phyloP scores from a whole-genome alignment of 129 eudicot species.

The Oenanthe sinensis region DNA sequence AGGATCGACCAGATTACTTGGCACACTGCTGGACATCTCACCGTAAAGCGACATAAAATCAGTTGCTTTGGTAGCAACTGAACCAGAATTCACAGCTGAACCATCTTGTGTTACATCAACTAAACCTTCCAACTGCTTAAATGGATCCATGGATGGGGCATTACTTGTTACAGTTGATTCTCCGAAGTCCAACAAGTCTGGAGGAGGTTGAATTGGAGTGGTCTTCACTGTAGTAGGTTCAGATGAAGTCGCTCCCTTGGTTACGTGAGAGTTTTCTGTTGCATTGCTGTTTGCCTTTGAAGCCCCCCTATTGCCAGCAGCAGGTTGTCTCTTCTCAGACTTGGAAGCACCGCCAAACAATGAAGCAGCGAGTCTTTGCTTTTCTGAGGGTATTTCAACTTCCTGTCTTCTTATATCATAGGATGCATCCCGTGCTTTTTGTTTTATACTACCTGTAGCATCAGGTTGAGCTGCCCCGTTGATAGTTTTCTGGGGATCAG shows the following conservation, averaged over 20 bases:
- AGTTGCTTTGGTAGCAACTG: conserved; percentile 30
- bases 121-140: conserved; percentile 80
- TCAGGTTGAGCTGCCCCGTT: conserved; percentile 47
- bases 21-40: conserved; percentile 37
- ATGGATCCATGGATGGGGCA: conserved; percentile 54
- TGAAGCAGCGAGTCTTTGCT: conserved; percentile 85
- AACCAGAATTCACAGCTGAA: conserved; percentile 24
- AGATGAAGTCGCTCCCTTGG: conserved; percentile 18
- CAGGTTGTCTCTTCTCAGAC: conserved; percentile 50
- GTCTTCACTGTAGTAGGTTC: conserved; percentile 16
- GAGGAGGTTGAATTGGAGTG: conserved; percentile 43
- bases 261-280: conserved; percentile 12
- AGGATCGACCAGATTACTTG: conserved; percentile 10
- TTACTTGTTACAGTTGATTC: conserved; percentile 37
- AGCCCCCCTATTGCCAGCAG: conserved; percentile 48
- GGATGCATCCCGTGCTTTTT: conserved; percentile 36
- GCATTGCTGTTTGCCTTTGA: conserved; percentile 34
- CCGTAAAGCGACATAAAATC: conserved; percentile 64
- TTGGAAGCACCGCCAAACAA: conserved; percentile 68
- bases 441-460: conserved; percentile 18
- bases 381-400: conserved; percentile 68
- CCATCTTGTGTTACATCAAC: conserved; percentile 47
- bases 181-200: conserved; percentile 83
- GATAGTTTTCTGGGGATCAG: conserved; percentile 34
- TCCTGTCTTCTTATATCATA: conserved; percentile 38